A percentile compares a stretch with the other conserved stretches of the same genome.
phyloP scores from a whole-genome alignment of 306 rosid species.

The Lagenaria siceraria region DNA sequence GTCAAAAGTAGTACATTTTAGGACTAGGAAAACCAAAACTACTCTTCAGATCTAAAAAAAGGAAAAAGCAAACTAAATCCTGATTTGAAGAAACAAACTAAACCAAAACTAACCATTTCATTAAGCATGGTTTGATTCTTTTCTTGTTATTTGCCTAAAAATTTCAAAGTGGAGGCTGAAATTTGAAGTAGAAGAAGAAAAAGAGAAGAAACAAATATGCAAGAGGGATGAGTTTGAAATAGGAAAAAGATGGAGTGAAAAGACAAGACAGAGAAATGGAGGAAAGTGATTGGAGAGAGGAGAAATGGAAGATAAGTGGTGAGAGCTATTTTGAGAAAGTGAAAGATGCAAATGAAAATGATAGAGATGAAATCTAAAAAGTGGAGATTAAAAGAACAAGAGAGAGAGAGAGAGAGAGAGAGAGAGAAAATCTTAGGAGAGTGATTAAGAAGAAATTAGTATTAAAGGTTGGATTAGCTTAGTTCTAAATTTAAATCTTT shows the following conservation, averaged over 20 bases:
- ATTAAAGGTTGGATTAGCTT: not conserved
- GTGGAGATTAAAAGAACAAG: not conserved
- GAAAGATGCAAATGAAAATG: not conserved
- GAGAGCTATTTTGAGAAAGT: not conserved
- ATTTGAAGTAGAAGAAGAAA: not conserved
- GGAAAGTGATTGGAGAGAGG: not conserved
- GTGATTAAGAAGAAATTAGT: not conserved
- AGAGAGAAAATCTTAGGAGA: not conserved
- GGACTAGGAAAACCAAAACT: not conserved
- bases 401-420: not conserved
- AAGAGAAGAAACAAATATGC: not conserved
- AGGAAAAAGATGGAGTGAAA: not conserved
- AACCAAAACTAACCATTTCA: not conserved
- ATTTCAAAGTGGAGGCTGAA: not conserved
- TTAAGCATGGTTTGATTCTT: not conserved
- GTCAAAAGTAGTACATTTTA: not conserved
- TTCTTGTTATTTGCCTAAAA: not conserved
- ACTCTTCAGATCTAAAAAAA: not conserved
- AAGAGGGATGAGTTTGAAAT: not conserved
- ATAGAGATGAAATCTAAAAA: not conserved
- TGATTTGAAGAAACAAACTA: not conserved
- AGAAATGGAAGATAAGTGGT: not conserved
- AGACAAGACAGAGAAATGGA: not conserved
- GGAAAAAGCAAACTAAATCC: not conserved
- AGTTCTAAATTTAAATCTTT: not conserved